These are phyloP conservation scores for Ilex asprella DNA, from an alignment of 257 asterid species.

Conservation along the genomic window DNA sequence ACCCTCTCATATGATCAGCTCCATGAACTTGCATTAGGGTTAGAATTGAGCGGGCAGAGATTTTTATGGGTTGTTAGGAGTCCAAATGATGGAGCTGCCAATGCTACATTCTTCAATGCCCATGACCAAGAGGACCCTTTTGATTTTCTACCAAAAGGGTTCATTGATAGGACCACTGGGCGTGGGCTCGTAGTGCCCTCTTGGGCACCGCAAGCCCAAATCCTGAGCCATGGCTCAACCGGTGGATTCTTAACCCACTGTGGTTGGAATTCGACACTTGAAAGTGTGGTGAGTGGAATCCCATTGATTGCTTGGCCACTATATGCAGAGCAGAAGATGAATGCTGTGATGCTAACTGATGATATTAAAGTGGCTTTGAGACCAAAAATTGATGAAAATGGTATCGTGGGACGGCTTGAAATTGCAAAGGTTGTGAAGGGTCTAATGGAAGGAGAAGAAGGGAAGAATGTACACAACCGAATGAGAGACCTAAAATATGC, in stretches of 20 bases:
- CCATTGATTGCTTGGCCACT: constrained; percentile 30
- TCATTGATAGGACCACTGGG: no score
- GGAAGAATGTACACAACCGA: background rate
- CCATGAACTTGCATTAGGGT: background rate
- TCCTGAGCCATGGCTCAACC: no score
- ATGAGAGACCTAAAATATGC: background rate
- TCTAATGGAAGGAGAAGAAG: constrained; percentile 3
- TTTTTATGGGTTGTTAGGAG: background rate
- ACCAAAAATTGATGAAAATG: constrained; percentile 1
- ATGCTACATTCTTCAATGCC: background rate
- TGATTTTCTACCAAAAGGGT: constrained; percentile 11
- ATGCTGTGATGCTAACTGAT: background rate
- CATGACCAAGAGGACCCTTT: constrained; percentile 1
- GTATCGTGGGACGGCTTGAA: background rate
- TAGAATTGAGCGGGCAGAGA: background rate
- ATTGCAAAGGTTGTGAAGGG: constrained; percentile 1
- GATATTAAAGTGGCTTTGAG: background rate
- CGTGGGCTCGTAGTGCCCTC: no score
- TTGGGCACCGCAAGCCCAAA: no score
- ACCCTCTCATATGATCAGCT: constrained; percentile 7
- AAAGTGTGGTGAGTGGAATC: constrained; percentile 10
- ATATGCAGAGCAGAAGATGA: constrained; percentile 20
- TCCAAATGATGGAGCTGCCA: background rate
- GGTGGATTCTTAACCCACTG: constrained; percentile 13
- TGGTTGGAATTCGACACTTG: constrained; percentile 26